phyloP scores from a whole-genome alignment of 768 basidiomycete species.

The Nidularia sp. region DNA sequence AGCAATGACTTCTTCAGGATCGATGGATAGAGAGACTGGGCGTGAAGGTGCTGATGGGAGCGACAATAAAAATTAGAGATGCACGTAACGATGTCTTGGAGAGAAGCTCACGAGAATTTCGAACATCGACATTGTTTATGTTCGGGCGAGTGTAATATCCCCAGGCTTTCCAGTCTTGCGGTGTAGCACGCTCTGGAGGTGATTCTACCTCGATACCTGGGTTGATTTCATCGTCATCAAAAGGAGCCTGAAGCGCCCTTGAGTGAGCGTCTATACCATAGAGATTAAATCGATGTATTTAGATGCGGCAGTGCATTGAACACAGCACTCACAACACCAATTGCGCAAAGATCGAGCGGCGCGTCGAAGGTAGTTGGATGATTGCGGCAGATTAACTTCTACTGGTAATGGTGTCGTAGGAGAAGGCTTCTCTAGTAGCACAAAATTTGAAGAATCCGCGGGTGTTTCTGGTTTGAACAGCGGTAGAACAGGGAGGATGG shows the following conservation, averaged over 20 bases:
- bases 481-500: neutral
- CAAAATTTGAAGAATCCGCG: neutral
- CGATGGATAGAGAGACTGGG: conserved; percentile 11
- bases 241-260: neutral
- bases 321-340: neutral
- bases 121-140: conserved; percentile 30
- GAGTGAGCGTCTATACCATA: neutral
- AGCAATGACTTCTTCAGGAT: conserved; percentile 26
- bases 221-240: neutral
- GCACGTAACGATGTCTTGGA: neutral
- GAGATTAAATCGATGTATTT: neutral
- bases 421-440: neutral
- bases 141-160: conserved; percentile 50
- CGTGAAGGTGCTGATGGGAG: conserved; percentile 14
- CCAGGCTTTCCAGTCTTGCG: conserved; percentile 49
- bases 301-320: neutral
- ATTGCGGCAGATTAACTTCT: neutral
- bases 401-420: no score
- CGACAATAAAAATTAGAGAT: neutral
- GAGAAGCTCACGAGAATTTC: conserved; percentile 38
- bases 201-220: neutral
- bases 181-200: neutral
- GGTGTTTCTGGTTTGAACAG: neutral
- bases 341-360: neutral
- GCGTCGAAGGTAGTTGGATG: neutral